A percentile compares a stretch with the other conserved stretches of the same genome.
Evolutionary conservation across 2,329 filamentous ascomycete genomes (phyloP).

Genomic region (Epichloe elymi): DNA sequence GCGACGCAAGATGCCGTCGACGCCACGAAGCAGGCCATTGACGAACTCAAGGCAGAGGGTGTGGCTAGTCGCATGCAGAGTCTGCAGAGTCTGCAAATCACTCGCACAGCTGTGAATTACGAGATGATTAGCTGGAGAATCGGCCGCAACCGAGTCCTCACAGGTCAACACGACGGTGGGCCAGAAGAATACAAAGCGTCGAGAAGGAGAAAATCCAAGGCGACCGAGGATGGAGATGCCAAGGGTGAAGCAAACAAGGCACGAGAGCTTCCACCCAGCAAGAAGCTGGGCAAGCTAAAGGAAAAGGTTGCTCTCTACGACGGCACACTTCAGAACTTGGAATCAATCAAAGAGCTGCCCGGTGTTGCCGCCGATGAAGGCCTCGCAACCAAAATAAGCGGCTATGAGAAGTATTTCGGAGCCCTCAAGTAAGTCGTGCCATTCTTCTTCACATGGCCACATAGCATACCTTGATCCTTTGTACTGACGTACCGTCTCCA

Average conservation of each 20-base stretch:
- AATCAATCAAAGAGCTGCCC: conserved; percentile 77
- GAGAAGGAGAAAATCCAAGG: conserved; percentile 35
- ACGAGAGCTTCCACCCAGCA: conserved; percentile 56
- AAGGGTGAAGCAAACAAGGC: conserved; percentile 26
- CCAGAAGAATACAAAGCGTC: conserved; percentile 35
- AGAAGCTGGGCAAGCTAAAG: conserved; percentile 66
- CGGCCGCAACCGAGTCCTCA: conserved; percentile 79
- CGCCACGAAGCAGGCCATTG: conserved; percentile 83
- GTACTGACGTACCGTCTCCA: not conserved
- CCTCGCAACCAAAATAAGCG: conserved; percentile 66
- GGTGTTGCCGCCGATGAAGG: conserved; percentile 74
- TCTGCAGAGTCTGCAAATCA: conserved; percentile 81
- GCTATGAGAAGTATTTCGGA: conserved; percentile 70
- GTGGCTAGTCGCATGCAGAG: conserved; percentile 78
- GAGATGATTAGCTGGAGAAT: conserved; percentile 90
- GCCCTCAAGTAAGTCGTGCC: conserved; percentile 60
- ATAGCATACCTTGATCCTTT: not conserved
- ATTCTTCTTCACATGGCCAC: not conserved
- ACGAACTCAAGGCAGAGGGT: conserved; percentile 74
- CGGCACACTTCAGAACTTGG: conserved; percentile 77
- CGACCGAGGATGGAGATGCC: conserved; percentile 15
- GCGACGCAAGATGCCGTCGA: conserved; percentile 90
- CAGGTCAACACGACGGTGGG: conserved; percentile 70
- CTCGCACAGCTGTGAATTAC: conserved; percentile 86
- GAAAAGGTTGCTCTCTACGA: conserved; percentile 87